Base-by-base conservation (phyloP, 2,329 filamentous ascomycete genomes). In the Phaeosphaeriaceae sp. region DNA sequence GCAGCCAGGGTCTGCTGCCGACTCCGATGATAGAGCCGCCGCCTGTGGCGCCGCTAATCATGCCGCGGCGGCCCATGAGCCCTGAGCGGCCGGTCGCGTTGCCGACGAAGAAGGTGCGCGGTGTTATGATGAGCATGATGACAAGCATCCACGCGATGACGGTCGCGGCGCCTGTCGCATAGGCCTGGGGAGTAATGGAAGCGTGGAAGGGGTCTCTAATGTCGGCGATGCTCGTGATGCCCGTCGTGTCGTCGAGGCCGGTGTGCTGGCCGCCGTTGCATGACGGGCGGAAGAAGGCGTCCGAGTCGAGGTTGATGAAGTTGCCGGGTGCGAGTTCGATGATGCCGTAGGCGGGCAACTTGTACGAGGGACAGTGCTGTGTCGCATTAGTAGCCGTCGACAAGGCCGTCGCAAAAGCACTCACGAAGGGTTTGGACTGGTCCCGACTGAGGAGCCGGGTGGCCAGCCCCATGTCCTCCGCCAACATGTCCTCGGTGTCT, bases 81-180 rank as follows among this genome's bases (percentile, higher is more conserved):
- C 94, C 91, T 48, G 91, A 88, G 25, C 83, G 81, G 36, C 84
- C 82, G 9, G 84, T 83, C 4, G 84, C 80, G 21, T 92, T 92
- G 53, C 92, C 92, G 57, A 96, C 88, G 62, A 96, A 89, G 76
- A 95, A 97, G 3, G 95, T 97, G 51, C 94, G 88, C n/a, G 94
- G 94, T 0, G 93, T 96, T 69, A 97, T 93, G 73, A 97, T 87
- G 40, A 98, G 88, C 86, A 97, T 96, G 62, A 97, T 91, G 67
- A 97, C 90, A 48, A 98, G 87, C 74, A 96, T 90, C 79, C 96
- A 98, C 49, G 93, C 90, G 50, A 96, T 89, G 54, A 97, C 90
- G 0, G 93, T 98, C 19, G 92, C 92, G 17, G 93, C 91, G 55
- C 93, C 93, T 53, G 98, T 90, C 47, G 93, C 93, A 74, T 97